Conservation (phyloP, 495 filamentous ascomycete genomes). For the Hyaloscypha variabilis region DNA sequence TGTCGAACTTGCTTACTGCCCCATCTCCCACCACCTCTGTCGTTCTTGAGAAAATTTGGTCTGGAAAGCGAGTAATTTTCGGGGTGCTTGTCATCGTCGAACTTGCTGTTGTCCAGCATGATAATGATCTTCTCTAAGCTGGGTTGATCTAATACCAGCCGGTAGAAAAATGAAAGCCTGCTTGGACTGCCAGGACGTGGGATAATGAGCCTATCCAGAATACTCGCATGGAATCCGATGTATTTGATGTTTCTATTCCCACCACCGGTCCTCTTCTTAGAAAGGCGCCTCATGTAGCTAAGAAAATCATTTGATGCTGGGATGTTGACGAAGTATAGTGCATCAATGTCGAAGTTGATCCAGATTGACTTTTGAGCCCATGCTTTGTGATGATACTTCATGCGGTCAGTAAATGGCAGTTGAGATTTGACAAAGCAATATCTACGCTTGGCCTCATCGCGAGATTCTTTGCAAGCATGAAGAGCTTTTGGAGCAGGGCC, state of each 20-base stretch:
- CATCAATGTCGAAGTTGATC: constrained; percentile 17
- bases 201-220: neutral
- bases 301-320: neutral
- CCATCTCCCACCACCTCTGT: neutral
- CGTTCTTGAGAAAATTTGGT: neutral
- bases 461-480: constrained; percentile 2
- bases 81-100: neutral
- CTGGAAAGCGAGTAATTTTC: constrained; percentile 1
- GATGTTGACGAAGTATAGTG: constrained; percentile 13
- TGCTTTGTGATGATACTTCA: neutral
- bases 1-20: neutral
- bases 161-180: neutral
- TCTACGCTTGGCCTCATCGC: constrained; percentile 1
- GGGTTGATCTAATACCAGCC: neutral
- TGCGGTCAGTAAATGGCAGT: neutral
- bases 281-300: constrained; percentile 1
- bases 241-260: neutral
- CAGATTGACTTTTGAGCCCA: neutral
- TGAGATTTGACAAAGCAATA: constrained; percentile 1
- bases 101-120: constrained; percentile 9
- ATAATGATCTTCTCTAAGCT: constrained; percentile 1
- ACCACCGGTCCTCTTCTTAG: neutral
- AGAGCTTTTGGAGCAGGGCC: constrained; percentile 4
- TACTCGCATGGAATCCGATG: neutral
- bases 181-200: neutral